Percentiles rank a stretch among this genome's conserved stretches.
phyloP scores from a whole-genome alignment of 2,329 filamentous ascomycete genomes.

The Hirsutella rhossiliensis region DNA sequence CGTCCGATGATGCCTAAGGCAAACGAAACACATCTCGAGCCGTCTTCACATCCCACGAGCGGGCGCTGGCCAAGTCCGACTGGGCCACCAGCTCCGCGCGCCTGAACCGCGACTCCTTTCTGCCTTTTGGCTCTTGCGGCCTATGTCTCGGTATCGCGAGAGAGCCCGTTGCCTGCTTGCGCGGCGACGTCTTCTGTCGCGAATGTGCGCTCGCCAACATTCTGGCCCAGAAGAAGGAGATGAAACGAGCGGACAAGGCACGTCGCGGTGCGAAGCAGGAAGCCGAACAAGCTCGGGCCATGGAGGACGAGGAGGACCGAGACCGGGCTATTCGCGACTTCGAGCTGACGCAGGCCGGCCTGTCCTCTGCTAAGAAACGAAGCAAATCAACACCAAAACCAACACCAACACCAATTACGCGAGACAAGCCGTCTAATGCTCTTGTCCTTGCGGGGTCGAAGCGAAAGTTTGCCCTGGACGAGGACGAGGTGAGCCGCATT shows the following conservation, averaged over 20 bases:
- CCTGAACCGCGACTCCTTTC: slow-evolving; percentile 79
- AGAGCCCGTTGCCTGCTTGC: slow-evolving; percentile 70
- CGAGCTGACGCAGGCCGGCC: slow-evolving; percentile 69
- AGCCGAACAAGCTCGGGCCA: slow-evolving; percentile 43
- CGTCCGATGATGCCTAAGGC: slow-evolving; percentile 23
- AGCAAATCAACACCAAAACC: slow-evolving; percentile 14
- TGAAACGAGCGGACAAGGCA: slow-evolving; percentile 64
- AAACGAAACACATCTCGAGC: slow-evolving; percentile 87
- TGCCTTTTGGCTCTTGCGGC: slow-evolving; percentile 80
- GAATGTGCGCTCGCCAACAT: slow-evolving; percentile 89
- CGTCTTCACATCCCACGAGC: slow-evolving; percentile 90
- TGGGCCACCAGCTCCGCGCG: slow-evolving; percentile 80
- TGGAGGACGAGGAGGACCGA: slow-evolving; percentile 57
- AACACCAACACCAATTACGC: background rate
- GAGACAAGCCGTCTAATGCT: background rate
- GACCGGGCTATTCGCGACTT: slow-evolving; percentile 67
- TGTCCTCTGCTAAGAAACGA: slow-evolving; percentile 29
- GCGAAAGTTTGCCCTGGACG: slow-evolving; percentile 65
- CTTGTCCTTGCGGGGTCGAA: slow-evolving; percentile 29
- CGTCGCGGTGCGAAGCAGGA: slow-evolving; percentile 51
- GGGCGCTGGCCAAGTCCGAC: slow-evolving; percentile 64
- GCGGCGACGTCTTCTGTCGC: slow-evolving; percentile 86
- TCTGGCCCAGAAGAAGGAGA: slow-evolving; percentile 83
- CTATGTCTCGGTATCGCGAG: slow-evolving; percentile 75
- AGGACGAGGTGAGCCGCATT: slow-evolving; percentile 61